Percentiles rank a stretch among this genome's conserved stretches.
These are phyloP conservation scores for Penicillium sp. DNA, from an alignment of 2,329 filamentous ascomycete genomes.

Conservation along the genomic window DNA sequence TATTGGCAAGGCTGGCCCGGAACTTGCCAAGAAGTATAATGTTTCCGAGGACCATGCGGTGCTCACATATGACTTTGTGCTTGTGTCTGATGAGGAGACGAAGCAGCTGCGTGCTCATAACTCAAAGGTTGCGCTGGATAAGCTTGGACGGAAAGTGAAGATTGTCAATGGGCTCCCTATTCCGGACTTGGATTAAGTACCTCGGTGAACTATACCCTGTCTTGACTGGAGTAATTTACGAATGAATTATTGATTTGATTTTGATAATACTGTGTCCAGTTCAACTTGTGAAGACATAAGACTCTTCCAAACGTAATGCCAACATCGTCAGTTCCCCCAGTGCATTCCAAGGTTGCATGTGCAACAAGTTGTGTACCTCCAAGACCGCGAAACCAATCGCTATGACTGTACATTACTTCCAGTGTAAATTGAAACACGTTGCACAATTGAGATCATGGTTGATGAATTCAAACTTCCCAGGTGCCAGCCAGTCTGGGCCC, in stretches of 20 bases:
- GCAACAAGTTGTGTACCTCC: too few relatives aligned
- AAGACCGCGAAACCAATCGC: too few relatives aligned
- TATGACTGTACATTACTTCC: background rate
- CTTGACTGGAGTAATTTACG: background rate
- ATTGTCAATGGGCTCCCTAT: slow-evolving; percentile 51
- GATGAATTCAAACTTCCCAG: background rate
- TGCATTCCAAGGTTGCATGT: too few relatives aligned
- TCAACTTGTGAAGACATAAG: too few relatives aligned
- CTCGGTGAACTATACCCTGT: background rate
- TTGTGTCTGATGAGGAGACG: slow-evolving; percentile 72
- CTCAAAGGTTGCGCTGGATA: slow-evolving; percentile 66
- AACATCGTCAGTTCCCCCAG: too few relatives aligned
- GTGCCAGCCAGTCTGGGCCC: background rate
- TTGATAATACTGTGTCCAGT: too few relatives aligned
- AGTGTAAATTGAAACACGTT: background rate
- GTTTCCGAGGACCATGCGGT: slow-evolving; percentile 65
- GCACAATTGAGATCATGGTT: background rate
- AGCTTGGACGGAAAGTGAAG: slow-evolving; percentile 68
- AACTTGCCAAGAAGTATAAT: slow-evolving; percentile 61
- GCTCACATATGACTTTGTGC: slow-evolving; percentile 73
- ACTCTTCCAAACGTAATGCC: too few relatives aligned
- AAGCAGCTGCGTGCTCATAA: slow-evolving; percentile 65
- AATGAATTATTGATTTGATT: background rate
- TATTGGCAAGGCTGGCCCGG: slow-evolving; percentile 54
- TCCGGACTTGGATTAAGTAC: slow-evolving; percentile 23